Percentiles rank a stretch among this genome's conserved stretches.
These are phyloP conservation scores for Globisporangium rhizosaccharum DNA, from an alignment of 352 stramenopile species.

Conservation along the genomic window DNA sequence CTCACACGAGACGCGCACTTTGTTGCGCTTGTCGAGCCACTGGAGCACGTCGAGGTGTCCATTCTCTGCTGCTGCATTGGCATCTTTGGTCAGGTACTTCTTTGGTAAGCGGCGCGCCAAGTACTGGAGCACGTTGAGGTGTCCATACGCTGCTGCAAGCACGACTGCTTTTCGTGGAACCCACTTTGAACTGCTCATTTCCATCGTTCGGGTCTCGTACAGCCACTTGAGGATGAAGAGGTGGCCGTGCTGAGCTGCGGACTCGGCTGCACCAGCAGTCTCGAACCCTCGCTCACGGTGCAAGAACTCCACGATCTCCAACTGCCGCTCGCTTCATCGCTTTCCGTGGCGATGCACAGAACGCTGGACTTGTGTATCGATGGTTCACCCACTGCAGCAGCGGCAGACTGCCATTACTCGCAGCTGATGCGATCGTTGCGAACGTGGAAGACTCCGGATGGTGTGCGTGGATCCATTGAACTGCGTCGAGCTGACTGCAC, in stretches of 20 bases:
- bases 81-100: no score
- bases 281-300: slow-evolving; percentile 1
- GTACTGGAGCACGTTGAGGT: no score
- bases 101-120: no score
- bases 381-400: neutral
- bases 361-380: neutral
- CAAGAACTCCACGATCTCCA: slow-evolving; percentile 8
- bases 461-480: slow-evolving; percentile 42
- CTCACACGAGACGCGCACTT: no score
- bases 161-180: neutral
- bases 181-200: neutral
- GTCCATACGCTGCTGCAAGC: neutral
- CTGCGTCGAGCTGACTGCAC: slow-evolving; percentile 37
- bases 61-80: no score
- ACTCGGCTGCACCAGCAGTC: neutral
- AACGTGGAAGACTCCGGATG: slow-evolving; percentile 6
- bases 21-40: no score
- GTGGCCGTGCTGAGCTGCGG: slow-evolving; percentile 2
- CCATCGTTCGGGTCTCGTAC: slow-evolving; percentile 1
- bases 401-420: slow-evolving; percentile 1
- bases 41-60: no score
- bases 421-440: neutral
- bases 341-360: neutral
- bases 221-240: slow-evolving; percentile 12
- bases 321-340: slow-evolving; percentile 3